phyloP scores from a whole-genome alignment of 2,329 filamentous ascomycete genomes.

The Ciborinia camelliae region DNA sequence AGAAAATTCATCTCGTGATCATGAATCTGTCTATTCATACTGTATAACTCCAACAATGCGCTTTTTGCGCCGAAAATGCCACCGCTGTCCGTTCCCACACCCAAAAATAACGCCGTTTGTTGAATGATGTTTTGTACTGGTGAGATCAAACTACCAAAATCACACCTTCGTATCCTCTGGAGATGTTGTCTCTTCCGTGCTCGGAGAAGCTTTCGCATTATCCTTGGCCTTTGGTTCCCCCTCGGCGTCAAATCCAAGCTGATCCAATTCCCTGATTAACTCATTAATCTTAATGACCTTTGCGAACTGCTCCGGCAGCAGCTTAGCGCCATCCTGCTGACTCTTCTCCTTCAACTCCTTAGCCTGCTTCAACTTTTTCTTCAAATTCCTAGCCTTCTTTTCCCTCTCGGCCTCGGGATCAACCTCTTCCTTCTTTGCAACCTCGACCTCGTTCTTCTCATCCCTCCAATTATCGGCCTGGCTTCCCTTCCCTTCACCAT shows the following conservation, averaged over 20 bases:
- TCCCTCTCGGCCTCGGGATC: slow-evolving; percentile 77
- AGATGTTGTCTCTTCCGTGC: neutral
- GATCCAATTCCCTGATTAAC: slow-evolving; percentile 81
- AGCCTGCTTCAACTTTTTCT: slow-evolving; percentile 94
- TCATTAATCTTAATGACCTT: slow-evolving; percentile 98
- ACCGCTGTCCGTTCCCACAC: neutral
- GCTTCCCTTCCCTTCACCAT: slow-evolving; percentile 37
- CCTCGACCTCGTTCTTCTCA: slow-evolving; percentile 27
- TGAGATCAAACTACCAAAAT: neutral
- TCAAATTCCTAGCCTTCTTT: slow-evolving; percentile 87
- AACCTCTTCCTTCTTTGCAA: slow-evolving; percentile 37
- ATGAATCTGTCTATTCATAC: neutral
- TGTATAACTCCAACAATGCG: slow-evolving; percentile 2
- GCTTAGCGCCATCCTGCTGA: slow-evolving; percentile 76
- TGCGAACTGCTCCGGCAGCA: slow-evolving; percentile 91
- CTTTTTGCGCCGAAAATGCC: neutral
- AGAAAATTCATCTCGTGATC: neutral
- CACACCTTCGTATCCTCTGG: neutral
- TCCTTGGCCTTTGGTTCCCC: slow-evolving; percentile 57
- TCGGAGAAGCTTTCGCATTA: slow-evolving; percentile 17
- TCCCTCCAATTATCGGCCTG: slow-evolving; percentile 38
- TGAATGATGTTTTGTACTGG: too few species aligned
- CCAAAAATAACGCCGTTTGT: slow-evolving; percentile 6
- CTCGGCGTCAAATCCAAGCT: slow-evolving; percentile 77
- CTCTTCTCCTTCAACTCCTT: slow-evolving; percentile 79